phyloP scores from a whole-genome alignment of 176 grass and related monocot genomes.

The Oryza nivara region DNA sequence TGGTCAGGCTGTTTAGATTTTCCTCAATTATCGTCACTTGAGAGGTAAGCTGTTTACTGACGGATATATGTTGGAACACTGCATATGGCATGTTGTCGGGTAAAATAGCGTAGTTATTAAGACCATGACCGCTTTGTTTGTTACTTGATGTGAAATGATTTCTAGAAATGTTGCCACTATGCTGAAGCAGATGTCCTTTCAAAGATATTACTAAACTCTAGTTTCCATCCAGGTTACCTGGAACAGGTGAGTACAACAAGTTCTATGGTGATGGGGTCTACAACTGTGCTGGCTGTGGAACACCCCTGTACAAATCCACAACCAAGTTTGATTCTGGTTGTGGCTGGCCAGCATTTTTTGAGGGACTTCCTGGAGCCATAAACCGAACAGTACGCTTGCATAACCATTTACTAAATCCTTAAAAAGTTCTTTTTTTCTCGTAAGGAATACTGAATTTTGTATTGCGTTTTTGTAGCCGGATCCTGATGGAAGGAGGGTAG shows the following conservation, averaged over 20 bases:
- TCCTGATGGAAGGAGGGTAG: conserved; percentile 72
- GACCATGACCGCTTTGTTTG: conserved; percentile 6
- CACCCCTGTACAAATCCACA: conserved; percentile 80
- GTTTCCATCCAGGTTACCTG: conserved; percentile 44
- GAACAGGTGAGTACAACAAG: conserved; percentile 85
- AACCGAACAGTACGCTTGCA: conserved; percentile 51
- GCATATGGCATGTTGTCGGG: neutral
- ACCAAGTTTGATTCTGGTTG: conserved; percentile 93
- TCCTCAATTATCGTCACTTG: neutral
- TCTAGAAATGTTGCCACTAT: neutral
- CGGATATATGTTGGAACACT: neutral
- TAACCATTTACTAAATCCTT: neutral
- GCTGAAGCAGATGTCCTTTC: neutral
- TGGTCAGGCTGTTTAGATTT: neutral
- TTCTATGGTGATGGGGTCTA: conserved; percentile 62
- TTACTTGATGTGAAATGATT: conserved; percentile 20
- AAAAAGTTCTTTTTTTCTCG: neutral
- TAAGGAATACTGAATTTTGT: neutral
- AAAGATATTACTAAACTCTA: conserved; percentile 20
- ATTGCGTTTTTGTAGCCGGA: conserved; percentile 52
- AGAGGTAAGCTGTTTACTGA: neutral
- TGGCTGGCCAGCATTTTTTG: conserved; percentile 93
- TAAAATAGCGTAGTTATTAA: conserved; percentile 7
- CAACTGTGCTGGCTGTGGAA: conserved; percentile 68
- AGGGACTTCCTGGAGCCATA: conserved; percentile 88